Evolutionary conservation across 352 stramenopile genomes (phyloP).

Genomic region (Pythium monospermum): DNA sequence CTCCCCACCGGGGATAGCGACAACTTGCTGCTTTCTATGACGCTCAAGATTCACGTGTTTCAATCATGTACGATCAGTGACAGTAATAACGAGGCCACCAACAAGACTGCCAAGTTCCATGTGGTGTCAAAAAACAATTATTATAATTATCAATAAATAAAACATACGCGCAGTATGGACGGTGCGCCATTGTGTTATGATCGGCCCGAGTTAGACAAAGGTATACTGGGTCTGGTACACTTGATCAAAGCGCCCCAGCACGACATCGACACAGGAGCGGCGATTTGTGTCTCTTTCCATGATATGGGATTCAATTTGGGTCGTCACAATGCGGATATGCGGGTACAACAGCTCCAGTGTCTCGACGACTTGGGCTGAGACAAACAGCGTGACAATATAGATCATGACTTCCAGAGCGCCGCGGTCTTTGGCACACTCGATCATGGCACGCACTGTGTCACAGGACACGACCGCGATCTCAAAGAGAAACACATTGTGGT

Average conservation of each 20-base stretch:
- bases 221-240: slow-evolving; percentile 23
- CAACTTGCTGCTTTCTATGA: background rate
- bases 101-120: too few relatives aligned
- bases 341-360: slow-evolving; percentile 30
- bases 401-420: slow-evolving; percentile 48
- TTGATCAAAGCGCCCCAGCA: slow-evolving; percentile 20
- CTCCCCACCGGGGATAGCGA: background rate
- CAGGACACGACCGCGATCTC: slow-evolving; percentile 32
- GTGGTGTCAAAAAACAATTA: too few relatives aligned
- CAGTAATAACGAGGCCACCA: too few relatives aligned
- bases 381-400: slow-evolving; percentile 40
- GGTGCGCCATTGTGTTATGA: too few relatives aligned
- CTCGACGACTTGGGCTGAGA: slow-evolving; percentile 28
- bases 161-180: too few relatives aligned
- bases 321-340: slow-evolving; percentile 25
- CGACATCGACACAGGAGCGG: slow-evolving; percentile 19
- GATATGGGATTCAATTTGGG: slow-evolving; percentile 20
- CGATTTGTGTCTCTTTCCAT: slow-evolving; percentile 12
- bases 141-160: too few relatives aligned
- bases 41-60: background rate
- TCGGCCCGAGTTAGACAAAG: slow-evolving; percentile 10
- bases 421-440: slow-evolving; percentile 31
- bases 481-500: slow-evolving; percentile 55
- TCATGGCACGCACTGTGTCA: slow-evolving; percentile 28
- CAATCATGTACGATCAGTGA: too few relatives aligned